A percentile compares a stretch with the other conserved stretches of the same genome.
Conservation (phyloP, 106 monocot species). For the Posidonia australis region DNA sequence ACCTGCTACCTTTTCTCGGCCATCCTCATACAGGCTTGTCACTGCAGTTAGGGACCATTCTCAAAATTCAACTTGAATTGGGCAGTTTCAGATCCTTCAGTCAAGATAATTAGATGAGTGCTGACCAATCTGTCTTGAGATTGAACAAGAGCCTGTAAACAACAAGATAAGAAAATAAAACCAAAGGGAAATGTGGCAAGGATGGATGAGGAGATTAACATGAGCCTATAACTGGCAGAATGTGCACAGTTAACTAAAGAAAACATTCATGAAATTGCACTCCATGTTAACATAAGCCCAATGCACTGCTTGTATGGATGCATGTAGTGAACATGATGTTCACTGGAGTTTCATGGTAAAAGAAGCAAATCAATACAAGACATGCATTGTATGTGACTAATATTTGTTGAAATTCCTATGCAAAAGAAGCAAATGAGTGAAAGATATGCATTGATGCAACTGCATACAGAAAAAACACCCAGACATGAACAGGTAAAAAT, state of each 20-base stretch:
- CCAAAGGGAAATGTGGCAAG: neutral
- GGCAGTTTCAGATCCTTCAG: slow-evolving; percentile 43
- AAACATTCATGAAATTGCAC: too few species aligned
- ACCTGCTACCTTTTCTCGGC: slow-evolving; percentile 57
- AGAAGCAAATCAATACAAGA: neutral
- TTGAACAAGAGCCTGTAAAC: slow-evolving; percentile 32
- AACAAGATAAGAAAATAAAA: neutral
- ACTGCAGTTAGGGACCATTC: slow-evolving; percentile 30
- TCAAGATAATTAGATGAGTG: slow-evolving; percentile 27
- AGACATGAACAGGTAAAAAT: too few species aligned
- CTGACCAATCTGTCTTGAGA: slow-evolving; percentile 17
- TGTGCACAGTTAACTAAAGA: too few species aligned
- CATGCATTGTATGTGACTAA: neutral
- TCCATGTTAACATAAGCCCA: too few species aligned
- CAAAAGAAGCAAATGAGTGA: too few species aligned
- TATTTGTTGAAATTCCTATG: too few species aligned
- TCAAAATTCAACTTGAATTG: slow-evolving; percentile 38
- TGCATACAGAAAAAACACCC: too few species aligned
- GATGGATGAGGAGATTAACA: neutral
- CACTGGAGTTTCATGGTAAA: neutral
- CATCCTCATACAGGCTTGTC: slow-evolving; percentile 36
- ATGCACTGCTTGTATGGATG: too few species aligned
- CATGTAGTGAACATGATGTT: neutral
- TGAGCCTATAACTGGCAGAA: neutral
- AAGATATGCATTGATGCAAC: too few species aligned